These are phyloP conservation scores for Durusdinium trenchii DNA, from an alignment of 73 alveolate species.

Conservation along the genomic window DNA sequence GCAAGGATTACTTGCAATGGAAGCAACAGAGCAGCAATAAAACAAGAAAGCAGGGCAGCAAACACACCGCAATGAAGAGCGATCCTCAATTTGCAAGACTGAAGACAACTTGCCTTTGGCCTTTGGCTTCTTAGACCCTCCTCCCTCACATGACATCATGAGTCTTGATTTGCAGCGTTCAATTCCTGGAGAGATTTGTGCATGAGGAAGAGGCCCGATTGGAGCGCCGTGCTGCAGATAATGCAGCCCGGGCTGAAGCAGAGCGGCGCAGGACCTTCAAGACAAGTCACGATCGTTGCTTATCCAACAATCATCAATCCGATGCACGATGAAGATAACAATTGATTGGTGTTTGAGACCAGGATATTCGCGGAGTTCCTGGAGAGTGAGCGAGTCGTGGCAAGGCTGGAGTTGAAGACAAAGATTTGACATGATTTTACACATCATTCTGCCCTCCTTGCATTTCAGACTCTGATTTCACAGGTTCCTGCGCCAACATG, in stretches of 20 bases:
- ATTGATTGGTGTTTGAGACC: neutral
- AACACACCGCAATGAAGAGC: too few relatives aligned
- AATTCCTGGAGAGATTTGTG: too few relatives aligned
- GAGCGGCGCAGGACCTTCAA: constrained; percentile 40
- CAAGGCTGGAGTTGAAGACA: neutral
- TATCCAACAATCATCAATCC: neutral
- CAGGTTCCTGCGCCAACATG: constrained; percentile 61
- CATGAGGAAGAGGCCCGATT: constrained; percentile 26
- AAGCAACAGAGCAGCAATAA: too few relatives aligned
- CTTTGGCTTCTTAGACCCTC: neutral
- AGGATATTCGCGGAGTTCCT: constrained; percentile 18
- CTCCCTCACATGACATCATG: neutral
- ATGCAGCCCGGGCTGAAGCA: constrained; percentile 28
- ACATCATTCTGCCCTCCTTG: neutral
- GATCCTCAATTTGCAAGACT: neutral
- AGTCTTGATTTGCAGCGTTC: neutral
- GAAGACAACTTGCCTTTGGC: neutral
- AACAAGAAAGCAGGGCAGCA: too few relatives aligned
- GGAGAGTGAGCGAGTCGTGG: constrained; percentile 34
- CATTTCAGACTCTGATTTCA: neutral
- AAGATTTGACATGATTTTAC: neutral
- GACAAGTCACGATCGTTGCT: neutral
- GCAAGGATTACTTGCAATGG: too few relatives aligned
- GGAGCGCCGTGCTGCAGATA: constrained; percentile 41
- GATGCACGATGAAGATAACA: neutral